These are phyloP conservation scores for Jacaranda copaia DNA, from an alignment of 257 asterid species.

Conservation along the genomic window DNA sequence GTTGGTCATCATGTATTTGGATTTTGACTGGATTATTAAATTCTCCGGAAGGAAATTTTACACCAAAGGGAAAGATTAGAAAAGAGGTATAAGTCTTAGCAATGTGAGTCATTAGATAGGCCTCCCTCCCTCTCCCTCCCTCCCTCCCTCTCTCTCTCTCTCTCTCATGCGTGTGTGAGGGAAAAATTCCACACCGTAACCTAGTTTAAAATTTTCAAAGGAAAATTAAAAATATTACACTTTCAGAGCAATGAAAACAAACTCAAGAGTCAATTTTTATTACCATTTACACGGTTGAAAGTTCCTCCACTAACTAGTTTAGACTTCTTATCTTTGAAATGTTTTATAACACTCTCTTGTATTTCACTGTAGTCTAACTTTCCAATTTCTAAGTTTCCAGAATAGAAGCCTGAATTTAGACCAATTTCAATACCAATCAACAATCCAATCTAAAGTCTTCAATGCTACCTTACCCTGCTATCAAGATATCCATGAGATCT, in stretches of 20 bases:
- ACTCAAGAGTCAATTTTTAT: not conserved
- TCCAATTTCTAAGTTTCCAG: constrained; percentile 4
- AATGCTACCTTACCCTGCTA: constrained; percentile 65
- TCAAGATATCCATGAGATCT: constrained; percentile 75
- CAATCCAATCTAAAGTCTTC: not conserved
- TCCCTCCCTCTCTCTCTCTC: no score
- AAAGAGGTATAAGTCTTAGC: no score
- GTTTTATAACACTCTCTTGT: not conserved
- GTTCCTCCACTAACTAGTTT: not conserved
- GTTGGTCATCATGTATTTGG: not conserved
- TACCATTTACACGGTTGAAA: not conserved
- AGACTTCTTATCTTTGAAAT: not conserved
- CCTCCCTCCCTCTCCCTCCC: no score
- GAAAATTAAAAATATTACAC: not conserved
- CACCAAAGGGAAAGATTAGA: no score
- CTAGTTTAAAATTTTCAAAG: not conserved
- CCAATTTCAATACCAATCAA: constrained; percentile 19
- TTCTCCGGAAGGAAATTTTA: not conserved
- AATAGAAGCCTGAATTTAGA: not conserved
- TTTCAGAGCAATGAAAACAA: not conserved
- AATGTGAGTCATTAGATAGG: no score
- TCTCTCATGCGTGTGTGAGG: not conserved
- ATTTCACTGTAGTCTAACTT: not conserved
- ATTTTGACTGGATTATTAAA: not conserved
- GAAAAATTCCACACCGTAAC: not conserved